These are phyloP conservation scores for Bruguiera parviflora DNA, from an alignment of 345 rosid species.

Conservation along the genomic window DNA sequence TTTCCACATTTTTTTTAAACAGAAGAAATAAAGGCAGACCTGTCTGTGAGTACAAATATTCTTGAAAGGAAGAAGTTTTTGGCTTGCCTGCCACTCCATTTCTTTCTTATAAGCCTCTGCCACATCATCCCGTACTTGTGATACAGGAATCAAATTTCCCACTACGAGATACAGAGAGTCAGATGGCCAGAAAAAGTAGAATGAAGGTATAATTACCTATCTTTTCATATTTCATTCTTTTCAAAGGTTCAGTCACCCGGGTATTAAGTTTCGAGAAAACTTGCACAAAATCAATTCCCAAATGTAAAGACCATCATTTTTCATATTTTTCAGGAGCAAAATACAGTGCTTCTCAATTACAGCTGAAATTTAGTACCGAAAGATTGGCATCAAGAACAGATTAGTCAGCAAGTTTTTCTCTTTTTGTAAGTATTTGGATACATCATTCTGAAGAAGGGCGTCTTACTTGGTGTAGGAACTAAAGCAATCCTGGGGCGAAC, in stretches of 20 bases:
- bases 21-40: conserved; percentile 28
- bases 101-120: conserved; percentile 77
- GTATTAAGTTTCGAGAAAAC: background rate
- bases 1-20: background rate
- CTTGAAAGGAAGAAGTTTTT: conserved; percentile 62
- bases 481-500: conserved; percentile 52
- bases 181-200: conserved; percentile 4
- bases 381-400: background rate
- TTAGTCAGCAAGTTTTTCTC: background rate
- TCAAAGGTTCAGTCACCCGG: background rate
- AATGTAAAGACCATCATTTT: background rate
- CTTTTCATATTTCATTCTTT: conserved; percentile 1
- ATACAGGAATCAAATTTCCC: conserved; percentile 67
- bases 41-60: conserved; percentile 58
- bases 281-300: background rate
- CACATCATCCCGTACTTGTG: conserved; percentile 72
- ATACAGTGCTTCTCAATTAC: background rate
- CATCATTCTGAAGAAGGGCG: conserved; percentile 2
- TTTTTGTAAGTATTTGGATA: background rate
- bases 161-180: conserved; percentile 33
- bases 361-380: background rate
- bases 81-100: conserved; percentile 51
- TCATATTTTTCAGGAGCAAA: background rate
- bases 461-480: conserved; percentile 89
- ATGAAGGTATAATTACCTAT: background rate